A percentile compares a stretch with the other conserved stretches of the same genome.
phyloP scores from a whole-genome alignment of 805 yeast species.

The Candida vaughaniae region DNA sequence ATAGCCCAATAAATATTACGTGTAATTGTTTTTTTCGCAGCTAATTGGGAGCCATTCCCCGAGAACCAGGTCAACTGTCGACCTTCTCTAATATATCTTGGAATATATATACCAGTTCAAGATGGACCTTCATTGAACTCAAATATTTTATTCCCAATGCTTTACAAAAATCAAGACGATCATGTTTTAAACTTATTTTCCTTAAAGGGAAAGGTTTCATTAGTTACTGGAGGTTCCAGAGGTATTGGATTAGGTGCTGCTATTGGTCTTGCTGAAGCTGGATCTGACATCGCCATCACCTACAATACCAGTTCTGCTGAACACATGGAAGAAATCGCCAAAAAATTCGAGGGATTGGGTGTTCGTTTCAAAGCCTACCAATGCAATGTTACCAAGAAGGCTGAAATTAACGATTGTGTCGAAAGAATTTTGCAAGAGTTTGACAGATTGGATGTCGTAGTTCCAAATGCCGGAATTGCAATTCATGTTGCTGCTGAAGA shows the following conservation, averaged over 20 bases:
- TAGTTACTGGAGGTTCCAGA: slow-evolving; percentile 45
- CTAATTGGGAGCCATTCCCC: too few relatives aligned
- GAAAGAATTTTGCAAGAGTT: slow-evolving; percentile 30
- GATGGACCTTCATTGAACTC: not conserved
- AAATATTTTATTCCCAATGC: slow-evolving; percentile 10
- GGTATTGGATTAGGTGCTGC: slow-evolving; percentile 50
- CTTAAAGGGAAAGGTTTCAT: slow-evolving; percentile 34
- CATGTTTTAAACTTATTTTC: slow-evolving; percentile 39
- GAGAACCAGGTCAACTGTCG: too few relatives aligned
- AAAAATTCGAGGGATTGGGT: slow-evolving; percentile 12
- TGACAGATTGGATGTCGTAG: slow-evolving; percentile 39
- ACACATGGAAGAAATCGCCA: slow-evolving; percentile 9
- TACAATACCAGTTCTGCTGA: slow-evolving; percentile 16
- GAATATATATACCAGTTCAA: not conserved
- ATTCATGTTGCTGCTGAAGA: slow-evolving; percentile 29
- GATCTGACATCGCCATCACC: slow-evolving; percentile 41
- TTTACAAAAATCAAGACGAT: slow-evolving; percentile 13
- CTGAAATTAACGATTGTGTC: slow-evolving; percentile 30
- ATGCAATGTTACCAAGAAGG: slow-evolving; percentile 42
- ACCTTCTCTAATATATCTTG: not conserved
- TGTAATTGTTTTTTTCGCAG: too few relatives aligned
- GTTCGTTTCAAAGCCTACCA: slow-evolving; percentile 31
- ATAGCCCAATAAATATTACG: too few relatives aligned
- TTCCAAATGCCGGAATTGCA: slow-evolving; percentile 48
- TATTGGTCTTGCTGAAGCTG: slow-evolving; percentile 40